Evolutionary conservation across 1,139 yeast genomes (phyloP).

Genomic region (Blastobotrys petasosporus): DNA sequence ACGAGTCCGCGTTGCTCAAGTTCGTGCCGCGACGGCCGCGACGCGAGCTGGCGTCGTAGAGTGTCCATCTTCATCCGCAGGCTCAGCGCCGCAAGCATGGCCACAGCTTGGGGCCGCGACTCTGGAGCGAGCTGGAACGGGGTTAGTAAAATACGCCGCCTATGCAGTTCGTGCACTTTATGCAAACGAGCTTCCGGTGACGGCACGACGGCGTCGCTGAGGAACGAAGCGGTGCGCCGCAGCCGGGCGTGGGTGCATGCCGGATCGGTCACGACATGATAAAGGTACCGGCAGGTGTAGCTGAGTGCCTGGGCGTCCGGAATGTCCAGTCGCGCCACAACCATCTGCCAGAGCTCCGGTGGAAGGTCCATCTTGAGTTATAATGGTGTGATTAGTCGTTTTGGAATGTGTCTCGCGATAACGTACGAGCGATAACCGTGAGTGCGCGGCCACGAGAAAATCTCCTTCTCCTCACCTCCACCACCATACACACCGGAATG

Average conservation of each 20-base stretch:
- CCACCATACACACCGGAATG: no score
- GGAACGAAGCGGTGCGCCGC: constrained; percentile 20
- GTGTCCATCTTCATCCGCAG: constrained; percentile 24
- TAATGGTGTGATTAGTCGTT: background rate
- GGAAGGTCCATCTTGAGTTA: constrained; percentile 19
- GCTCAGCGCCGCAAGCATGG: constrained; percentile 22
- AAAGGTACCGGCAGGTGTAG: constrained; percentile 20
- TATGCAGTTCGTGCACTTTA: constrained; percentile 15
- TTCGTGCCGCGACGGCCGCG: constrained; percentile 24
- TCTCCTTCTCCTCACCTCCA: no score
- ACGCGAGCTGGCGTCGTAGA: constrained; percentile 21
- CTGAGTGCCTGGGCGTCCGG: constrained; percentile 25
- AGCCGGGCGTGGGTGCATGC: constrained; percentile 21
- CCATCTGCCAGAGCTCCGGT: constrained; percentile 24
- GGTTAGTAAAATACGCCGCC: constrained; percentile 25
- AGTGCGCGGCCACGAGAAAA: background rate
- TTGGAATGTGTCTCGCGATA: background rate
- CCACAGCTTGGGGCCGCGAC: constrained; percentile 21
- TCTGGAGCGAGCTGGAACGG: constrained; percentile 25
- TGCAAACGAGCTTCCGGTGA: background rate
- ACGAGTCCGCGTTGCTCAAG: constrained; percentile 24
- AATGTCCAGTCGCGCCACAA: constrained; percentile 25
- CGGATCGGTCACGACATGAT: constrained; percentile 25
- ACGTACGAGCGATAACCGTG: background rate
- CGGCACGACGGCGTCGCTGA: constrained; percentile 11